Percentiles rank a stretch among this genome's conserved stretches.
Conservation (phyloP, 2,329 filamentous ascomycete genomes). For the Nectriaceae sp. region DNA sequence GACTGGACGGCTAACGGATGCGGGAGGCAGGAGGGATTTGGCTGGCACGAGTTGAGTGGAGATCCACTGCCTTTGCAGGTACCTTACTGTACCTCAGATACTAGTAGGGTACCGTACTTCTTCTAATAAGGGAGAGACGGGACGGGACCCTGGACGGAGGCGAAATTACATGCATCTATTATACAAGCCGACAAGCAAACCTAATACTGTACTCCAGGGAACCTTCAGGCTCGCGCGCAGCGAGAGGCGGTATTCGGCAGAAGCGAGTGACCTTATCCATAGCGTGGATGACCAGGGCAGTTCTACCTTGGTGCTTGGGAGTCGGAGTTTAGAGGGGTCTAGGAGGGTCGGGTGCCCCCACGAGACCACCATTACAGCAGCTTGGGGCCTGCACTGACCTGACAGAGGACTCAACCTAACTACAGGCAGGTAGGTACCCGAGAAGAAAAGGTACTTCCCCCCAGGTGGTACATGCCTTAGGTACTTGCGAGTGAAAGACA, state of each 20-base stretch:
- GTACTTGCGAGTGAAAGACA: neutral
- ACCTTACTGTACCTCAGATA: neutral
- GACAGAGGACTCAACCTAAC: too few relatives aligned
- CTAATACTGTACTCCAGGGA: neutral
- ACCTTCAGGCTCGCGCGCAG: neutral
- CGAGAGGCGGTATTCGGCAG: too few relatives aligned
- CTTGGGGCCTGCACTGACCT: neutral
- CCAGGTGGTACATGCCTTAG: too few relatives aligned
- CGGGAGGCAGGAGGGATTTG: slow-evolving; percentile 26
- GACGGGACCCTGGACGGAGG: neutral
- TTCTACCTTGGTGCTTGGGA: too few relatives aligned
- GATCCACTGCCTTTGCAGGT: neutral
- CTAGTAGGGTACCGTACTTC: neutral
- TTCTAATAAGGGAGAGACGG: neutral
- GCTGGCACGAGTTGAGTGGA: neutral
- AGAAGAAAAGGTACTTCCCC: neutral
- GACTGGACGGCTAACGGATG: slow-evolving; percentile 2
- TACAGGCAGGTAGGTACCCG: too few relatives aligned
- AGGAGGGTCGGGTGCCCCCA: neutral
- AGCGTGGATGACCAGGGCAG: too few relatives aligned
- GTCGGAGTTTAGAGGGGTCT: too few relatives aligned
- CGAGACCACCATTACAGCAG: neutral
- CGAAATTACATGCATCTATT: neutral
- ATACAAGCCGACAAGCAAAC: neutral
- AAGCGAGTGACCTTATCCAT: too few relatives aligned